phyloP scores from a whole-genome alignment of 2,329 filamentous ascomycete genomes.

The Beauveria varroae region DNA sequence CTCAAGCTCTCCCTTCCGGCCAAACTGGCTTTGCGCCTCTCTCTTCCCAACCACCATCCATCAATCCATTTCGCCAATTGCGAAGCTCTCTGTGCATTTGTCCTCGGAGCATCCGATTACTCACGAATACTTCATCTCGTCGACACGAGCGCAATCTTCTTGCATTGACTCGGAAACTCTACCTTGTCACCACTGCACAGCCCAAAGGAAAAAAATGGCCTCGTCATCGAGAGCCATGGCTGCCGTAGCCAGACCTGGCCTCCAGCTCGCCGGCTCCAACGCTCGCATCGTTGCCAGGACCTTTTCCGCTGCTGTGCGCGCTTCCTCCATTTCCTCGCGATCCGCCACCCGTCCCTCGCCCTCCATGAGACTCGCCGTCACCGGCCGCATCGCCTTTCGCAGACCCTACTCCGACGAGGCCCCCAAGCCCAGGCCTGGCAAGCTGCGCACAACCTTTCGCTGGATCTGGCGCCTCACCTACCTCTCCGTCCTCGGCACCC shows the following conservation, averaged over 20 bases:
- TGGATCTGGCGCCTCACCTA: constrained; percentile 82
- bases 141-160: neutral
- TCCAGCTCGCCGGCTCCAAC: constrained; percentile 20
- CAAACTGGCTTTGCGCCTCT: constrained; percentile 1
- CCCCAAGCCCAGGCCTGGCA: constrained; percentile 43
- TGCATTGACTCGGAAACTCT: neutral
- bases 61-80: constrained; percentile 4
- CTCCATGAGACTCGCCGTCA: constrained; percentile 27
- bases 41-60: neutral
- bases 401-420: constrained; percentile 45
- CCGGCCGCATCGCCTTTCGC: constrained; percentile 33
- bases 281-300: constrained; percentile 24
- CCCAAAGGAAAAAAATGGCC: constrained; percentile 29
- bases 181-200: neutral
- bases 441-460: constrained; percentile 61
- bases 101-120: neutral
- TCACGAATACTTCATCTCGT: constrained; percentile 13
- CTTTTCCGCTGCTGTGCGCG: constrained; percentile 23
- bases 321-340: constrained; percentile 14
- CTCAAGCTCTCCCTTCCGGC: neutral
- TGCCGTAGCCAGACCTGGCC: constrained; percentile 24
- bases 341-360: constrained; percentile 22
- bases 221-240: constrained; percentile 37
- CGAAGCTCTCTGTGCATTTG: neutral
- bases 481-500: constrained; percentile 60